A percentile compares a stretch with the other conserved stretches of the same genome.
Evolutionary conservation across 108 stramenopile genomes (phyloP).

Genomic region (Pseudonitzschia pungens): DNA sequence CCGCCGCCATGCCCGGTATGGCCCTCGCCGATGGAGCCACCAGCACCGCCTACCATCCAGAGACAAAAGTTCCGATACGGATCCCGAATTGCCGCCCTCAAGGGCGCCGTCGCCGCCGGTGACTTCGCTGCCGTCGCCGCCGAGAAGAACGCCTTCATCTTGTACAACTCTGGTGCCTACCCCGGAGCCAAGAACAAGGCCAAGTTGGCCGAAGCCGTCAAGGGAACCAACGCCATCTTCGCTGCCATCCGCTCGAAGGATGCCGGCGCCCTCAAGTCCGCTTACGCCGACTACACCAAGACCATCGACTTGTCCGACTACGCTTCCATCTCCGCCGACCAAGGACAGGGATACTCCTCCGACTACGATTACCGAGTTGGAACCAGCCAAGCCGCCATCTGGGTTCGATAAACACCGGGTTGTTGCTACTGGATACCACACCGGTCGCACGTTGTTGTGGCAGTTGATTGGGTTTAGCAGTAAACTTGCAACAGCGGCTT

Average conservation of each 20-base stretch:
- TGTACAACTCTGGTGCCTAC: conserved; percentile 94
- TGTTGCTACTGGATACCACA: background rate
- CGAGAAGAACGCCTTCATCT: conserved; percentile 92
- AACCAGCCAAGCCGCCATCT: conserved; percentile 60
- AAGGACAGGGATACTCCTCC: conserved; percentile 75
- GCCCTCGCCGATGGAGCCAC: conserved; percentile 91
- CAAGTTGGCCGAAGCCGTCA: conserved; percentile 68
- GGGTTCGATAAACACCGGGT: conserved; percentile 46
- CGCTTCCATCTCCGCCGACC: conserved; percentile 33
- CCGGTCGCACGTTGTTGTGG: background rate
- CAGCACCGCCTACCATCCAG: conserved; percentile 66
- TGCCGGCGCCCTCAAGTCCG: conserved; percentile 66
- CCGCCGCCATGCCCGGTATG: conserved; percentile 59
- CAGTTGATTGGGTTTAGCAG: background rate
- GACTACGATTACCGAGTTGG: conserved; percentile 76
- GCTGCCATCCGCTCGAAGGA: conserved; percentile 79
- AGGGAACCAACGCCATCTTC: conserved; percentile 79
- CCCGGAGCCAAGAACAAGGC: conserved; percentile 63
- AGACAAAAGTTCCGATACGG: conserved; percentile 85
- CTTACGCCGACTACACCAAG: conserved; percentile 63
- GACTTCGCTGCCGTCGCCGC: conserved; percentile 86
- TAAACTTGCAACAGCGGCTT: conserved; percentile 2
- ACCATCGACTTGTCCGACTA: conserved; percentile 50
- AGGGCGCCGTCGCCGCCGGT: conserved; percentile 78
- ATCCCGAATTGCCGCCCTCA: conserved; percentile 80